These are phyloP conservation scores for Coprinellus aureogranulatus DNA, from an alignment of 768 basidiomycete genomes.

Conservation along the genomic window DNA sequence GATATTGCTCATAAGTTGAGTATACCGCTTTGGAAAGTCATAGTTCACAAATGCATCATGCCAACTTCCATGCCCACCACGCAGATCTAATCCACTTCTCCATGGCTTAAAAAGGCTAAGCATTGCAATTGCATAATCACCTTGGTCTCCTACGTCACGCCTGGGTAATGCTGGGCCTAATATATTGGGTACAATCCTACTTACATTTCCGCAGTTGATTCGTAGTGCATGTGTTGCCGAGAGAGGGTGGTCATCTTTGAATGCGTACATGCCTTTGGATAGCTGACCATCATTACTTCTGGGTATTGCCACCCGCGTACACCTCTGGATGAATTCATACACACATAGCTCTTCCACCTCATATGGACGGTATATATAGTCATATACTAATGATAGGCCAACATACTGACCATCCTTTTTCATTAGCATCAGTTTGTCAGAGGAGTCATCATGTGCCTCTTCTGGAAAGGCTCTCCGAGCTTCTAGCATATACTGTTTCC, in stretches of 20 bases:
- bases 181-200: no score
- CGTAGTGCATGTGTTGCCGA: no score
- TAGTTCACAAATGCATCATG: constrained; percentile 17
- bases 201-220: no score
- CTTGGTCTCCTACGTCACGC: constrained; percentile 19
- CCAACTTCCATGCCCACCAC: constrained; percentile 17
- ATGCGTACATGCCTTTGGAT: neutral
- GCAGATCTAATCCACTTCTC: constrained; percentile 19
- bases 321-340: constrained; percentile 27
- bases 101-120: constrained; percentile 29
- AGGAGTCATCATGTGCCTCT: no score
- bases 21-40: constrained; percentile 14
- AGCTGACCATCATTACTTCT: neutral
- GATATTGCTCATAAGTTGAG: constrained; percentile 25
- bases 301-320: neutral
- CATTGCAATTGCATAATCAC: constrained; percentile 31
- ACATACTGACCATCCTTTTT: no score
- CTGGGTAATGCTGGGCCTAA: no score
- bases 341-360: constrained; percentile 18
- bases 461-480: no score
- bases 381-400: no score
- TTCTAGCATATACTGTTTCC: neutral
- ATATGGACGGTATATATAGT: constrained; percentile 20
- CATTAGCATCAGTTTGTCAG: no score
- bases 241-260: constrained; percentile 11